Percentiles rank a stretch among this genome's conserved stretches.
Evolutionary conservation across 2,329 filamentous ascomycete genomes (phyloP).

Genomic region (Stemphylium vesicarium): DNA sequence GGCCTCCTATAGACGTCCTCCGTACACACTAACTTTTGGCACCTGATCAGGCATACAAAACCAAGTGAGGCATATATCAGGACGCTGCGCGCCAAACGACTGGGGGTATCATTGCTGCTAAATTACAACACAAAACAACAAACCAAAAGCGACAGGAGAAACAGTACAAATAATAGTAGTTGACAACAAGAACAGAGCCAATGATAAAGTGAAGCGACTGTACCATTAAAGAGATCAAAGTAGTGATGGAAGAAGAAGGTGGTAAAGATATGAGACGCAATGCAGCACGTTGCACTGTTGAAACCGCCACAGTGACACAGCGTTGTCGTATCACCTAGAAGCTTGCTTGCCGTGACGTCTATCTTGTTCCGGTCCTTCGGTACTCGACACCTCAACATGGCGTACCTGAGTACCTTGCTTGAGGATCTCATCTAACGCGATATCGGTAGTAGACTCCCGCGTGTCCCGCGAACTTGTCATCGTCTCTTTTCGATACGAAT

Average conservation of each 20-base stretch:
- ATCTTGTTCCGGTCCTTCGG: background rate
- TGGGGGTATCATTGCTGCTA: background rate
- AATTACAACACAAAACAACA: background rate
- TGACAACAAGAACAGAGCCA: background rate
- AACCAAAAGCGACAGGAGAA: background rate
- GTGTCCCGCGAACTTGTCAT: conserved; percentile 13
- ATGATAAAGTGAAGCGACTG: background rate
- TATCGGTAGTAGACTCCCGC: conserved; percentile 10
- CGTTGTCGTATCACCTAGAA: background rate
- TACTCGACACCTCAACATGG: background rate
- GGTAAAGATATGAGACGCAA: background rate
- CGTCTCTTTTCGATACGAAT: conserved; percentile 8
- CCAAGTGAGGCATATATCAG: background rate
- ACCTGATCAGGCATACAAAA: background rate
- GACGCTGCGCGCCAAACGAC: background rate
- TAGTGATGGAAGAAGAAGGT: background rate
- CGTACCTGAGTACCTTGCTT: conserved; percentile 10
- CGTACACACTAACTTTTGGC: background rate
- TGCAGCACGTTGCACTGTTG: conserved; percentile 2
- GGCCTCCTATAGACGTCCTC: too few relatives aligned
- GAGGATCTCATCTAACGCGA: conserved; percentile 12
- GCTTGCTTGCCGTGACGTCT: background rate
- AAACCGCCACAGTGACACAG: background rate
- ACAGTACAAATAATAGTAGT: background rate
- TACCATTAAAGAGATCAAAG: background rate